Percentiles rank a stretch among this genome's conserved stretches.
These are phyloP conservation scores for Colletotrichum navitas DNA, from an alignment of 2,329 filamentous ascomycete genomes.

Conservation along the genomic window DNA sequence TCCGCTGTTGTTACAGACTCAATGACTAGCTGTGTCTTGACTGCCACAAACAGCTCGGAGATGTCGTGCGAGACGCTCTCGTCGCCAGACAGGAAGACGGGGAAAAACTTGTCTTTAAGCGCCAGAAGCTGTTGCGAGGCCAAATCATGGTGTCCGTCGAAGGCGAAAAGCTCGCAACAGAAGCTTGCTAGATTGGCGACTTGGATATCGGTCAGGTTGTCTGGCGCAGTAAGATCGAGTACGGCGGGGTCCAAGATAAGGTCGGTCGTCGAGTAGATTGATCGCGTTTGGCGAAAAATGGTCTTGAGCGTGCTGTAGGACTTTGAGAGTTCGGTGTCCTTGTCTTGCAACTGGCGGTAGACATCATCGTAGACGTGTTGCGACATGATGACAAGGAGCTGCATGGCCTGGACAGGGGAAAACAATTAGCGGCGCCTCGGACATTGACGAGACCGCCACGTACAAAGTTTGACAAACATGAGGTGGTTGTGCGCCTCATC, in stretches of 20 bases:
- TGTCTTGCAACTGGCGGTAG: conserved; percentile 50
- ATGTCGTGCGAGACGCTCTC: conserved; percentile 57
- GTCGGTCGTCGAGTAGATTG: conserved; percentile 50
- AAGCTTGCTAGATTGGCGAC: conserved; percentile 64
- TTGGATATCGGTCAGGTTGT: conserved; percentile 55
- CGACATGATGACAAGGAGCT: conserved; percentile 54
- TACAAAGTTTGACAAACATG: conserved; percentile 58
- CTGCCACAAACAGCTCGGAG: conserved; percentile 59
- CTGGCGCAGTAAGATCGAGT: conserved; percentile 51
- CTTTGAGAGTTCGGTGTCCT: conserved; percentile 51
- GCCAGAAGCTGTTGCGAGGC: conserved; percentile 56
- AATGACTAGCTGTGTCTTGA: conserved; percentile 66
- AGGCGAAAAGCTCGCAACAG: conserved; percentile 53
- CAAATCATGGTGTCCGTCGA: conserved; percentile 54
- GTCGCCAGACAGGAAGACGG: conserved; percentile 56
- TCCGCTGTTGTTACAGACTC: conserved; percentile 62
- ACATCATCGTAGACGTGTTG: conserved; percentile 54
- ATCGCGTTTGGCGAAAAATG: conserved; percentile 51
- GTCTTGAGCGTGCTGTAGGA: conserved; percentile 50
- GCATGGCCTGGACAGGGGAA: conserved; percentile 50
- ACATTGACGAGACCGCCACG: conserved; percentile 44
- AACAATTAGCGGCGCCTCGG: conserved; percentile 36
- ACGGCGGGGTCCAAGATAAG: conserved; percentile 49
- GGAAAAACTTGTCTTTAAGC: conserved; percentile 58
- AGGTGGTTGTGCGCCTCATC: conserved; percentile 53